phyloP scores from a whole-genome alignment of 305 asterid species.

The Salvia sclarea region DNA sequence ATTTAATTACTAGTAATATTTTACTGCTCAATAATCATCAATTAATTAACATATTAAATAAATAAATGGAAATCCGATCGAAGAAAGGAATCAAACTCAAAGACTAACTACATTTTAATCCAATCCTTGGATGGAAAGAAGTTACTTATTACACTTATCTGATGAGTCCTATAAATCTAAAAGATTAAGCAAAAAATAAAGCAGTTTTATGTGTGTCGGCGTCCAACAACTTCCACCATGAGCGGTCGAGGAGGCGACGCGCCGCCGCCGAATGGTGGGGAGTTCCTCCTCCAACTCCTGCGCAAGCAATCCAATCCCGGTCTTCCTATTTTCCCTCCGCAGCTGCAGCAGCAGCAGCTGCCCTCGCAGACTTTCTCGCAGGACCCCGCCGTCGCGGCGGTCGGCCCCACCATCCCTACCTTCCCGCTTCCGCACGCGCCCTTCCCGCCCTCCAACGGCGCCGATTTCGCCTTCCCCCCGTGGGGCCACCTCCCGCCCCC shows the following conservation, averaged over 20 bases:
- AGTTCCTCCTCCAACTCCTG: constrained; percentile 78
- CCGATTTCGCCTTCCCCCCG: constrained; percentile 27
- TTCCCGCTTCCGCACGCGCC: constrained; percentile 34
- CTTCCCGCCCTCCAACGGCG: constrained; percentile 32
- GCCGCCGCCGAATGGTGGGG: constrained; percentile 73
- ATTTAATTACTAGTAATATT: too few species aligned
- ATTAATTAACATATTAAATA: too few species aligned
- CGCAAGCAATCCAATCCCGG: constrained; percentile 42
- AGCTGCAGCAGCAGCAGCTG: constrained; percentile 40
- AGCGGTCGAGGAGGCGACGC: constrained; percentile 61
- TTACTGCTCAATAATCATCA: too few species aligned
- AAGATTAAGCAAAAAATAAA: not conserved
- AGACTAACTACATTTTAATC: too few species aligned
- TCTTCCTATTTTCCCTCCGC: constrained; percentile 24
- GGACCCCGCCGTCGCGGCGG: constrained; percentile 90
- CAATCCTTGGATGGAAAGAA: too few species aligned
- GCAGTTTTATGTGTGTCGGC: constrained; percentile 13
- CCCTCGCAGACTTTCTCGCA: constrained; percentile 45
- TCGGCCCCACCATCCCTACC: constrained; percentile 55
- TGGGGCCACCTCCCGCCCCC: constrained; percentile 51
- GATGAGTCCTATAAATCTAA: not conserved
- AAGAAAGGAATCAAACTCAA: not conserved
- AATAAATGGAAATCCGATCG: too few species aligned
- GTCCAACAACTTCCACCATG: constrained; percentile 38
- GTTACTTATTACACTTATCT: not conserved